A percentile compares a stretch with the other conserved stretches of the same genome.
phyloP scores from a whole-genome alignment of 225 moss, liverwort and hornwort species.

The Sphagnum contortum region DNA sequence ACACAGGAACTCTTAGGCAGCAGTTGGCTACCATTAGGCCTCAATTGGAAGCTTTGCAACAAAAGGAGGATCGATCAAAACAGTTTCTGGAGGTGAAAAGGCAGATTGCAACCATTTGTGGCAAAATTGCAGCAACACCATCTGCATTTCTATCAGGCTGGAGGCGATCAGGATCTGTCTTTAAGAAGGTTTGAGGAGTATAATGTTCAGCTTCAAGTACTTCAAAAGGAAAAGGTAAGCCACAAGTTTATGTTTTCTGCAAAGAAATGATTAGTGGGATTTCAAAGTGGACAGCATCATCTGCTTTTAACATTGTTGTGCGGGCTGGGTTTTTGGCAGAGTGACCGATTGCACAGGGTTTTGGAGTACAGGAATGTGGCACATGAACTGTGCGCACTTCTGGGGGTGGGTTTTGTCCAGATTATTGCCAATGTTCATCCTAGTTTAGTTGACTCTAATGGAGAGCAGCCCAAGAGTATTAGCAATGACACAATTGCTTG shows the following conservation, averaged over 20 bases:
- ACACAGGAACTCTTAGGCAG: conserved; percentile 77
- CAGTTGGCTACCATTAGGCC: conserved; percentile 79
- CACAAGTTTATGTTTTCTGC: too few relatives aligned
- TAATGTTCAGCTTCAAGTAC: conserved; percentile 79
- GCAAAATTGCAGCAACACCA: conserved; percentile 40
- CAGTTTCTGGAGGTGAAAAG: conserved; percentile 54
- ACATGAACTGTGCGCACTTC: conserved; percentile 79
- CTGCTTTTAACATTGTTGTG: neutral
- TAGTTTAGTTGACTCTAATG: conserved; percentile 75
- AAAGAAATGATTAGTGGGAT: too few relatives aligned
- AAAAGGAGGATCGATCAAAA: conserved; percentile 33
- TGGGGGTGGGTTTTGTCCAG: conserved; percentile 81
- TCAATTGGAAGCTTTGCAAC: conserved; percentile 47
- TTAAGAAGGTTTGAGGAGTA: conserved; percentile 88
- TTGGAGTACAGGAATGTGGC: conserved; percentile 70
- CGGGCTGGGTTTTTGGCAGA: conserved; percentile 11
- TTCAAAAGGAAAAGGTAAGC: conserved; percentile 84
- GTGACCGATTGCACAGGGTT: conserved; percentile 77
- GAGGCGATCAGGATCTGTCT: conserved; percentile 65
- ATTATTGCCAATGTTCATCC: conserved; percentile 88
- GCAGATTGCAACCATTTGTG: conserved; percentile 42
- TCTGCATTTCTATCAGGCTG: conserved; percentile 33
- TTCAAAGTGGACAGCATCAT: too few relatives aligned
- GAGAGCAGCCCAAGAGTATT: conserved; percentile 72
- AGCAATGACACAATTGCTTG: conserved; percentile 89